A percentile compares a stretch with the other conserved stretches of the same genome.
phyloP scores from a whole-genome alignment of 192 early-diverging fungal species.

The Dispira simplex region DNA sequence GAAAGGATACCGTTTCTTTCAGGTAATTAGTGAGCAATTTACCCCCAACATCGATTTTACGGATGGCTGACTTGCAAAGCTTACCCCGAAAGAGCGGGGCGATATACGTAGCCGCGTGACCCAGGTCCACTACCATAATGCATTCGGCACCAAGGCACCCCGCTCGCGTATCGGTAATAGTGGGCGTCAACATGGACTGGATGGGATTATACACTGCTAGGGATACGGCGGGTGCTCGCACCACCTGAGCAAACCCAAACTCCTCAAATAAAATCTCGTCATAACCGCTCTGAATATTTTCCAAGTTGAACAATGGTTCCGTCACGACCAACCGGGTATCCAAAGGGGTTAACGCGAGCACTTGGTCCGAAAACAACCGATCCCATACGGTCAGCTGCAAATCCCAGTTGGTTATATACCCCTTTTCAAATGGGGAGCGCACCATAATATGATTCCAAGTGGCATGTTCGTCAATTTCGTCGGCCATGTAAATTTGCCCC shows the following conservation, averaged over 20 bases:
- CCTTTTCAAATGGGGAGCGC: constrained; percentile 69
- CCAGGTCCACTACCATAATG: constrained; percentile 56
- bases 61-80: constrained; percentile 36
- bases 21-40: constrained; percentile 76
- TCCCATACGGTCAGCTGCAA: constrained; percentile 68
- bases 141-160: constrained; percentile 27
- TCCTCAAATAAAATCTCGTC: constrained; percentile 83
- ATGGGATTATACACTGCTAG: constrained; percentile 10
- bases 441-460: constrained; percentile 61
- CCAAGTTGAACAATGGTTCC: constrained; percentile 70
- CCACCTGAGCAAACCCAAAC: constrained; percentile 42
- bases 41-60: constrained; percentile 69
- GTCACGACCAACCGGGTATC: constrained; percentile 47
- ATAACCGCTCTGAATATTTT: constrained; percentile 43
- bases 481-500: constrained; percentile 50
- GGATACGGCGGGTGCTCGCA: constrained; percentile 17
- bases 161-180: not conserved
- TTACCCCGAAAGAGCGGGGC: constrained; percentile 45
- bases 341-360: constrained; percentile 43
- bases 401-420: constrained; percentile 64
- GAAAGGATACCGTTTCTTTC: constrained; percentile 84
- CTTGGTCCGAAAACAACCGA: constrained; percentile 43
- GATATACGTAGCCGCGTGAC: constrained; percentile 68
- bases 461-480: constrained; percentile 39
- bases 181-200: constrained; percentile 10